These are phyloP conservation scores for Linnemannia schmuckeri DNA, from an alignment of 192 early-diverging fungal species.

Conservation along the genomic window DNA sequence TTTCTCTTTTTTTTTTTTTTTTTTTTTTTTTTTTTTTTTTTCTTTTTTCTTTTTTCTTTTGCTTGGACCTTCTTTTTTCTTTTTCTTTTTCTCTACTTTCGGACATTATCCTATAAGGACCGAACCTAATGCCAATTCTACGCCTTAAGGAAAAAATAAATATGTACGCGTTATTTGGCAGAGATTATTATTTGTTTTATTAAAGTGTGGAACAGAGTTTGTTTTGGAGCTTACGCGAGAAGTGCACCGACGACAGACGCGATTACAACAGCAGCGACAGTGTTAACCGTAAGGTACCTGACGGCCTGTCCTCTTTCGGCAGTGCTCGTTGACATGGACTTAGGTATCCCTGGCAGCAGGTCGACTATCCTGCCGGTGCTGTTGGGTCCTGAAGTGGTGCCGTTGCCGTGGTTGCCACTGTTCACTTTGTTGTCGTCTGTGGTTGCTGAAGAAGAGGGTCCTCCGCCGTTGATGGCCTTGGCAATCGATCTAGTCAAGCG, in stretches of 20 bases:
- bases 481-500: slow-evolving; percentile 26
- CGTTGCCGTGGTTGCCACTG: not conserved
- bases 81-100: not conserved
- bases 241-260: too few species aligned
- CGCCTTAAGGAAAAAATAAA: too few species aligned
- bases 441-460: not conserved
- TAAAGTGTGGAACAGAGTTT: too few species aligned
- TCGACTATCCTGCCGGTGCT: not conserved
- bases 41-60: not conserved
- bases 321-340: too few species aligned
- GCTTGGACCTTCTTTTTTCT: slow-evolving; percentile 5
- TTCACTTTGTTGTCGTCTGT: not conserved
- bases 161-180: too few species aligned
- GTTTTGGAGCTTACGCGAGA: too few species aligned
- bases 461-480: not conserved
- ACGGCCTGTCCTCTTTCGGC: too few species aligned
- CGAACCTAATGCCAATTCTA: not conserved
- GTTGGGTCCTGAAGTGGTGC: not conserved
- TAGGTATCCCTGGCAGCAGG: not conserved
- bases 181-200: too few species aligned
- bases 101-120: not conserved
- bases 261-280: too few species aligned
- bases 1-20: not conserved
- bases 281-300: too few species aligned
- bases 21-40: too few species aligned